Evolutionary conservation across 2,329 filamentous ascomycete genomes (phyloP), one percentile per base, ranked within the genome.

Genomic region (Plenodomus lindquistii): DNA sequence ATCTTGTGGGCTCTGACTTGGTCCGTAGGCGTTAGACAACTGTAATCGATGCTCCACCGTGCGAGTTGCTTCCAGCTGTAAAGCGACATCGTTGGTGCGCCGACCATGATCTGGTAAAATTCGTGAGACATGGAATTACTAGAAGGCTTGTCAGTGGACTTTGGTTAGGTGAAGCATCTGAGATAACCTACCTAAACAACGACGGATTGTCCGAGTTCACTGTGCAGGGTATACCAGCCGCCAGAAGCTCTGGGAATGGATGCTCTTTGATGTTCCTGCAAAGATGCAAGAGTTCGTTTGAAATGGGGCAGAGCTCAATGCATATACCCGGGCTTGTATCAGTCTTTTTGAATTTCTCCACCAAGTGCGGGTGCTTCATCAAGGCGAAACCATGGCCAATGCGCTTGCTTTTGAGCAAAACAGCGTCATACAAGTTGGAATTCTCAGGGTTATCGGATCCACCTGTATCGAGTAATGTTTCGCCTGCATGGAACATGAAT

Each of bases 231-330:
- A 91, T 81, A 31, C 86, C 83, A 44, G 87, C 85, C n/a, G 86
- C 86, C 45, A 91, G 75, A 19, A 91, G 74, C 52, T 79, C 77
- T 34, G 89, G 88, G 66, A 87, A 82, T 15, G 85, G 73, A 60
- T 91, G 88, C 11, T 86, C 85, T 31, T 80, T 79, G 47, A 85
- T 79, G 38, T 82, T 79, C 8, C 84, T 80, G 42, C 85, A 88
- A 16, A 91, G 77, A 27, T 88, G 86, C 16, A 91, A 73, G 0
- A 91, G 76, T 74, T 91, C 88, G 62, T 91, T 91, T 1, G 86
- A 90, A 41, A 90, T 89, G 0, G 87, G 88, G 58, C 88, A 91
- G 1, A 88, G 74, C 73, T 91, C 88, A n/a, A 91, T 77, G 57
- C 86, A 89, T 27, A 91, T 81, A 0, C 63, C 66, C 0, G 44